Evolutionary conservation across 345 rosid genomes (phyloP), one percentile per base, ranked within the genome.

Genomic region (Populus simonii): DNA sequence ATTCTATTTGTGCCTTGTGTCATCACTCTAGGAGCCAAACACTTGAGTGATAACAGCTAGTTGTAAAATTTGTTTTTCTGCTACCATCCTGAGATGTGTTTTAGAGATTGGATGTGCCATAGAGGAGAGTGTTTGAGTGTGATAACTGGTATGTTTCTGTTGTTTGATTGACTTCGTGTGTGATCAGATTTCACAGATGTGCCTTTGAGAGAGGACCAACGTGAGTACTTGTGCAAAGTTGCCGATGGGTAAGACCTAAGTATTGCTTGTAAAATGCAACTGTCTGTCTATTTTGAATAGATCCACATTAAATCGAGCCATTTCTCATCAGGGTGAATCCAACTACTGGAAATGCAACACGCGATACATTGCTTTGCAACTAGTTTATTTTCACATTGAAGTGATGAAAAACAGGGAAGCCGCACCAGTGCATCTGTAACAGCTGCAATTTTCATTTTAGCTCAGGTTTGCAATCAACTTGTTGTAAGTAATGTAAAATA

Each of bases 131-230:
- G 23, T 53, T 3, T 0, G 63, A 8, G 35, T 66, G n/a, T 13
- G 9, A 66, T 66, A 16, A 66, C 41, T 35, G n/a, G 22, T 66
- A 27, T 15, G 69, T 31, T 66, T 66, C 39, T 29, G 38, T 15
- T 66, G 39, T 66, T 57, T 62, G 74, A 80, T 43, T 71, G 17
- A 17, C 18, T 20, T 76, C 71, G 17, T 49, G 8, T 74, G 74
- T 49, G 73, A 72, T 77, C 87, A 95, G 98, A 95, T 77, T 95
- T 95, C 90, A 92, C 99, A 47, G 99, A 95, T 80, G 98, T 93
- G 74, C 97, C 94, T 61, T 72, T 92, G 78, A 88, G 99, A 85
- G 97, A 95, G 5, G 98, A 95, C 82, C 99, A 95, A 83, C 84
- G 93, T 27, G 91, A 79, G 75, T 90, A 95, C 72, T 94, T 93